Conservation (phyloP, 2,329 filamentous ascomycete genomes). For the Tolypocladium pustulatum region DNA sequence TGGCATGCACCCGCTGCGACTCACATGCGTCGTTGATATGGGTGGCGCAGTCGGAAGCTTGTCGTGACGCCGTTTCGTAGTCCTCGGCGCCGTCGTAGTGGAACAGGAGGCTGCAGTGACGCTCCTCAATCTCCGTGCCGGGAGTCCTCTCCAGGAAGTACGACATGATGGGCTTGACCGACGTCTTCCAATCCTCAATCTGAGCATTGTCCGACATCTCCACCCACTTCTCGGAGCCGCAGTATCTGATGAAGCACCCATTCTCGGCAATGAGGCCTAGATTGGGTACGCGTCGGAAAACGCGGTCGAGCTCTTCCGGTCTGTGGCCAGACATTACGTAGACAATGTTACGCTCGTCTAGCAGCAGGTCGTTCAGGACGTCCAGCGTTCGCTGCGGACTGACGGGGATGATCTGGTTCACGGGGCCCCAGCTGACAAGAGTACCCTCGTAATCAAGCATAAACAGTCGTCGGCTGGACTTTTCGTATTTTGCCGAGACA, state of each 20-base stretch:
- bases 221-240: constrained; percentile 59
- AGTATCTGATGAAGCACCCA: constrained; percentile 77
- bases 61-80: constrained; percentile 60
- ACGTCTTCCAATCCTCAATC: constrained; percentile 70
- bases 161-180: constrained; percentile 69
- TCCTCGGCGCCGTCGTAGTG: constrained; percentile 80
- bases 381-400: constrained; percentile 77
- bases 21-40: constrained; percentile 94
- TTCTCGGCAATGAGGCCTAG: constrained; percentile 91
- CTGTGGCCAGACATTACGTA: constrained; percentile 90
- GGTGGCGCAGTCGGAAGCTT: constrained; percentile 81
- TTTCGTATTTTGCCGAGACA: constrained; percentile 55
- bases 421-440: constrained; percentile 75
- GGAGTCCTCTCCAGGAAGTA: constrained; percentile 89
- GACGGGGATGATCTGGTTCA: constrained; percentile 73
- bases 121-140: constrained; percentile 77
- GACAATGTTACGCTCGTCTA: constrained; percentile 72
- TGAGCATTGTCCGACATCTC: constrained; percentile 64
- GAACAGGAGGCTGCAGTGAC: constrained; percentile 86
- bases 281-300: constrained; percentile 75
- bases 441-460: constrained; percentile 93
- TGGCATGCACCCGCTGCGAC: constrained; percentile 71
- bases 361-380: constrained; percentile 68
- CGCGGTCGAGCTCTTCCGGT: constrained; percentile 75
- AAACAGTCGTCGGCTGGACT: constrained; percentile 62